These are phyloP conservation scores for Coprinopsis strossmayeri DNA, from an alignment of 768 basidiomycete species.

Conservation along the genomic window DNA sequence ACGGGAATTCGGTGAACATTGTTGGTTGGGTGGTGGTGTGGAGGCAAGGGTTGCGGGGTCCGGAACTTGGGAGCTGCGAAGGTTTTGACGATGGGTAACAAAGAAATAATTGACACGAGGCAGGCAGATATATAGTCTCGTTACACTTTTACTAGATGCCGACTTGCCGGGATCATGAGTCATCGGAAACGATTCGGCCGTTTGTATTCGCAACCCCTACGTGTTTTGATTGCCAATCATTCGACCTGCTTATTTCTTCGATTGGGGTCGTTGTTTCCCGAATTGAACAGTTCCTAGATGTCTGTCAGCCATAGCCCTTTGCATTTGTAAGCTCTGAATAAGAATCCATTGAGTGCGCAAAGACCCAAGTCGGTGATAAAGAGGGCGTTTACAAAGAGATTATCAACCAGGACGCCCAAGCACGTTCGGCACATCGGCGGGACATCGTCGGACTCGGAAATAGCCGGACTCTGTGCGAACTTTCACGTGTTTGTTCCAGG, in stretches of 20 bases:
- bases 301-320: too few species aligned
- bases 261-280: not conserved
- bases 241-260: not conserved
- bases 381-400: not conserved
- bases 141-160: not conserved
- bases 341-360: too few species aligned
- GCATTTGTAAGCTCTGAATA: too few species aligned
- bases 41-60: not conserved
- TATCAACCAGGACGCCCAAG: too few species aligned
- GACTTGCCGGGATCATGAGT: not conserved
- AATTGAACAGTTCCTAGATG: too few species aligned
- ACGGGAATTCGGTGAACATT: slow-evolving; percentile 17
- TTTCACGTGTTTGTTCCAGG: not conserved
- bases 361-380: not conserved
- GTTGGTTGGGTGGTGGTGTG: slow-evolving; percentile 1
- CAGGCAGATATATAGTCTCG: not conserved
- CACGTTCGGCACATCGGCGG: too few species aligned
- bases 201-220: not conserved
- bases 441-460: too few species aligned
- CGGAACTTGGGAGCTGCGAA: not conserved
- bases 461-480: too few species aligned
- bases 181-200: not conserved
- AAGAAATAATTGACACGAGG: slow-evolving; percentile 4
- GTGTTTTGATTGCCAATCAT: not conserved
- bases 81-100: slow-evolving; percentile 3